These are phyloP conservation scores for Tetrastigma voinierianum DNA, from an alignment of 164 flowering plant species.

Conservation along the genomic window DNA sequence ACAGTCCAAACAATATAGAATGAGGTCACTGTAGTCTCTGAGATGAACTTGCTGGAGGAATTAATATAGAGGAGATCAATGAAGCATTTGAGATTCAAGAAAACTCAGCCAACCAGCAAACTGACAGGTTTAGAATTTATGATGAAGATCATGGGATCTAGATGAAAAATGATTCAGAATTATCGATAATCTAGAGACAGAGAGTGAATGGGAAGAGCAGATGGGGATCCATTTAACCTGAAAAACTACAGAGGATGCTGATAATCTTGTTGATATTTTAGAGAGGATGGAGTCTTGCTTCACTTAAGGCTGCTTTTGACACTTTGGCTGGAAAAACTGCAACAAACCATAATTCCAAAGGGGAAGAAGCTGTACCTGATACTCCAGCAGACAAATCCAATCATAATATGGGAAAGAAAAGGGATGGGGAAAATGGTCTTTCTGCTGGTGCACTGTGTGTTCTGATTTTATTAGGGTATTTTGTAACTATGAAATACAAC, in stretches of 20 bases:
- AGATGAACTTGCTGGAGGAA: conserved; percentile 31
- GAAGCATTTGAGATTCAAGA: conserved; percentile 65
- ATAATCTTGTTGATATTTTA: conserved; percentile 26
- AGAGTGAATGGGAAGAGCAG: conserved; percentile 65
- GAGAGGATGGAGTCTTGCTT: conserved; percentile 43
- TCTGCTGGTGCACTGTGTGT: conserved; percentile 49
- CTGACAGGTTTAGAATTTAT: conserved; percentile 52
- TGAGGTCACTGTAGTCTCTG: conserved; percentile 23
- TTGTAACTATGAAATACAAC: background rate
- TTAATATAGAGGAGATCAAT: conserved; percentile 56
- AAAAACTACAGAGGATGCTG: conserved; percentile 21
- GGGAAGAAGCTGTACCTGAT: conserved; percentile 7
- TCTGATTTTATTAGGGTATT: conserved; percentile 8
- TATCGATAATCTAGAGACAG: conserved; percentile 49
- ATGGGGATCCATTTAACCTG: conserved; percentile 20
- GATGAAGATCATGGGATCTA: conserved; percentile 45
- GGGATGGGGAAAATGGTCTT: conserved; percentile 14
- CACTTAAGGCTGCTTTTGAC: conserved; percentile 81
- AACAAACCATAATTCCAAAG: conserved; percentile 18
- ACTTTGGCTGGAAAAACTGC: conserved; percentile 50
- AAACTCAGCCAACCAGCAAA: conserved; percentile 34
- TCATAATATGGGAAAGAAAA: conserved; percentile 17
- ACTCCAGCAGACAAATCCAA: conserved; percentile 15
- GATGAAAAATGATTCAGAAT: conserved; percentile 46
- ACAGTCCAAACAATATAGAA: conserved; percentile 18